These are phyloP conservation scores for Botrytis deweyae DNA, from an alignment of 2,329 filamentous ascomycete genomes.

Conservation along the genomic window DNA sequence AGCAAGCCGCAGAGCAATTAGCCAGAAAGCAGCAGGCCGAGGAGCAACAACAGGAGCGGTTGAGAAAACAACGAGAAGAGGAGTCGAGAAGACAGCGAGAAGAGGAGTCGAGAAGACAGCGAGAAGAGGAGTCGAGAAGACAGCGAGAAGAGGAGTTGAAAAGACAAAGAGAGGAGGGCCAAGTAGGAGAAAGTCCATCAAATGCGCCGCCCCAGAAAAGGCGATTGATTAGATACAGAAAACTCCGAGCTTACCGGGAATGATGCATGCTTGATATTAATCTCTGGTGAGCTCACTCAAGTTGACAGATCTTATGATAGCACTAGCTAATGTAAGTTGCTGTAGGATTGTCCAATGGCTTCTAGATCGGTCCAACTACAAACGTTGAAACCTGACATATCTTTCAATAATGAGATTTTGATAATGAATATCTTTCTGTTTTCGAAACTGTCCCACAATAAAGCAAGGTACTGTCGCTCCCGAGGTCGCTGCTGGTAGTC, in stretches of 20 bases:
- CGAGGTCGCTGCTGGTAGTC: not conserved
- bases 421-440: not conserved
- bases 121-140: not conserved
- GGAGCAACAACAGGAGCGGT: not conserved
- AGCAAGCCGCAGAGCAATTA: not conserved
- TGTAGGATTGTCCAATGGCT: not conserved
- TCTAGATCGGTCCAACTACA: not conserved
- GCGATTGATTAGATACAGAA: conserved; percentile 1
- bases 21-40: not conserved
- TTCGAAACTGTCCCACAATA: not conserved
- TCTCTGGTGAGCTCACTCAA: not conserved
- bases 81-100: not conserved
- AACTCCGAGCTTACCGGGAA: conserved; percentile 7
- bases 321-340: not conserved
- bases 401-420: not conserved
- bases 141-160: not conserved
- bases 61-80: not conserved
- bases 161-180: not conserved
- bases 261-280: conserved; percentile 7
- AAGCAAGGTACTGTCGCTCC: too few species aligned
- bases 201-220: not conserved
- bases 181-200: not conserved
- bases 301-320: not conserved
- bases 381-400: not conserved
- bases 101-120: not conserved